Conservation (phyloP, 2,329 filamentous ascomycete genomes). For the Scortechinia acanthostroma region DNA sequence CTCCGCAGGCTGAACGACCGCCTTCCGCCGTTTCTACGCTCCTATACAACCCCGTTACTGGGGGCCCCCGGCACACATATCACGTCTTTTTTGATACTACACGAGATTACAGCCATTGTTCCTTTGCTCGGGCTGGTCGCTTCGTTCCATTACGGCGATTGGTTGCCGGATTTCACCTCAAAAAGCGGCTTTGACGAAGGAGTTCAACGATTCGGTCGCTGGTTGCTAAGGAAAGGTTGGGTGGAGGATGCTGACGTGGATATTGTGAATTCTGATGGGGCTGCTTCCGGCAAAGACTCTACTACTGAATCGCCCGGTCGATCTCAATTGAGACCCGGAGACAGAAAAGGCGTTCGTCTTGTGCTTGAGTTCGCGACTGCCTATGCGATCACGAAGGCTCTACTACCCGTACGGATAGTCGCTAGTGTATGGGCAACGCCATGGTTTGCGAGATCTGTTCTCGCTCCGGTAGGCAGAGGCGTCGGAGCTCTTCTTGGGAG, state of each 20-base stretch:
- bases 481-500: conserved; percentile 26
- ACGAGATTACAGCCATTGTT: conserved; percentile 82
- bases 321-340: conserved; percentile 25
- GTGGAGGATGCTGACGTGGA: conserved; percentile 13
- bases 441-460: conserved; percentile 72
- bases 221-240: conserved; percentile 14
- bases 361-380: conserved; percentile 73
- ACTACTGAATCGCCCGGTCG: conserved; percentile 7
- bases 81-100: conserved; percentile 78
- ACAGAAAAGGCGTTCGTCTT: conserved; percentile 33
- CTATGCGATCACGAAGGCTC: conserved; percentile 80
- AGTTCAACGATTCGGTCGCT: conserved; percentile 17
- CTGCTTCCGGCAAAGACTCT: conserved; percentile 3
- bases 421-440: conserved; percentile 83
- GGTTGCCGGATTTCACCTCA: conserved; percentile 43
- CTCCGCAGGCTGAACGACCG: conserved; percentile 27
- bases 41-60: conserved; percentile 64
- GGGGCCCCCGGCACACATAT: conserved; percentile 76
- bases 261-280: conserved; percentile 20
- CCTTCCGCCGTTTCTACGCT: conserved; percentile 61
- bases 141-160: conserved; percentile 73
- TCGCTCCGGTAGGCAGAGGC: conserved; percentile 34
- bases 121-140: conserved; percentile 71
- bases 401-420: conserved; percentile 72
- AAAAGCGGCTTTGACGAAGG: conserved; percentile 19